Base-by-base conservation (phyloP, 2,329 filamentous ascomycete species). In the Tolypocladium endophyticum region DNA sequence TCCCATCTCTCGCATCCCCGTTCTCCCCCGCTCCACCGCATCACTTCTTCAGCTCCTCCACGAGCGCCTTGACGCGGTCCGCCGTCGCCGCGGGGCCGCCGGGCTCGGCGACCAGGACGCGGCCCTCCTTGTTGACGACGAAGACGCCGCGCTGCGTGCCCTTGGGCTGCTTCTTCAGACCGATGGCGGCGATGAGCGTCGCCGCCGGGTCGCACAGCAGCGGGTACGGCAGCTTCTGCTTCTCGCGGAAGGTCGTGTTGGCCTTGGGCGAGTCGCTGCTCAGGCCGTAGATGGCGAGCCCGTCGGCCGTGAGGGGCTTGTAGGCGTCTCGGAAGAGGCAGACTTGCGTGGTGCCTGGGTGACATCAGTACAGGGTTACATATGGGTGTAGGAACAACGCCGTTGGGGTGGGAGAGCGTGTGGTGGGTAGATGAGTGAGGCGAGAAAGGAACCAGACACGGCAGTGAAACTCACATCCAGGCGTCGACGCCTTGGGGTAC, bases 261-360 rank as follows among this genome's bases (percentile, higher is more conserved):
- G 91, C 86, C 77, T 94, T 96, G 68, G 91, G 86, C 55, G 87
- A 89, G 77, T 97, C 94, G 66, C 84, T 84, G 63, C 90, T 95
- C 57, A 99, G 86, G 59, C 94, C 94, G 73, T 90, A 97, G 76
- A 99, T 91, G 70, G 87, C 82, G 61, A 96, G 84, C 11, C 93
- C 93, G 59, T 85, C 88, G 35, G 85, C 82, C 14, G 88, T 93
- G 59, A 97, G 82, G 57, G 87, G 79, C 55, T 81, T 77, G 76
- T 96, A 90, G 30, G 85, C 81, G 80, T 97, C 92, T 70, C 94
- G 88, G 82, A 99, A 97, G 66, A 93, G 80, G 76, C 92, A 97
- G 63, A 83, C 94, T 81, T 99, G 94, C 61, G 82, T 94, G 60
- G 92, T 97, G 81, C 93, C 92, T 96, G 63, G 54, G 63, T 36